Conservation (phyloP, 2,329 filamentous ascomycete species). For the Meredithiella fracta region DNA sequence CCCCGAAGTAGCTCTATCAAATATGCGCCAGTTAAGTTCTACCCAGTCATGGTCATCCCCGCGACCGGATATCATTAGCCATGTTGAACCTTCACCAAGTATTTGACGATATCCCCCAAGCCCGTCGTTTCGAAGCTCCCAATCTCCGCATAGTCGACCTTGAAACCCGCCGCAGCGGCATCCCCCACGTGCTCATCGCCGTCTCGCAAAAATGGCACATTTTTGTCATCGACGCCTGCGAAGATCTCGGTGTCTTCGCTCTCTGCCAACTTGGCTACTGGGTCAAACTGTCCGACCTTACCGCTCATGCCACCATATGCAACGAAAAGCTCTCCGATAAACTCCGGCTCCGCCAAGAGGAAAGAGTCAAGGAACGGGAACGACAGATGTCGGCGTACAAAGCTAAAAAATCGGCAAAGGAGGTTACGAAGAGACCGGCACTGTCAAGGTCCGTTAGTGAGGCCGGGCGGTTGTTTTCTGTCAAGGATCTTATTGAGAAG, state of each 20-base stretch:
- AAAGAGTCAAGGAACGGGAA: constrained; percentile 14
- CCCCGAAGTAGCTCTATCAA: constrained; percentile 38
- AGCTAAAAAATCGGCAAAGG: constrained; percentile 9
- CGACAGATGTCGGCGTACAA: constrained; percentile 16
- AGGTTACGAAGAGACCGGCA: neutral
- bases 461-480: neutral
- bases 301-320: constrained; percentile 27
- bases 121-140: constrained; percentile 42
- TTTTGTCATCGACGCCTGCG: constrained; percentile 12
- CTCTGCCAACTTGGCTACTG: constrained; percentile 52
- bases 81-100: constrained; percentile 40
- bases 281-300: constrained; percentile 43
- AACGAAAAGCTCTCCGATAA: constrained; percentile 24
- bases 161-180: constrained; percentile 39
- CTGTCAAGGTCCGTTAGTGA: constrained; percentile 7
- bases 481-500: constrained; percentile 1
- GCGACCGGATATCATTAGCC: constrained; percentile 43
- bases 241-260: constrained; percentile 40
- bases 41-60: constrained; percentile 45
- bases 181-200: constrained; percentile 38
- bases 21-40: constrained; percentile 36
- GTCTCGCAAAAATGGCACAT: constrained; percentile 7
- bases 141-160: constrained; percentile 47
- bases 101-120: constrained; percentile 30
- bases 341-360: constrained; percentile 19